Conservation (phyloP, 2,329 filamentous ascomycete genomes). For the Hypoxylon sp. region DNA sequence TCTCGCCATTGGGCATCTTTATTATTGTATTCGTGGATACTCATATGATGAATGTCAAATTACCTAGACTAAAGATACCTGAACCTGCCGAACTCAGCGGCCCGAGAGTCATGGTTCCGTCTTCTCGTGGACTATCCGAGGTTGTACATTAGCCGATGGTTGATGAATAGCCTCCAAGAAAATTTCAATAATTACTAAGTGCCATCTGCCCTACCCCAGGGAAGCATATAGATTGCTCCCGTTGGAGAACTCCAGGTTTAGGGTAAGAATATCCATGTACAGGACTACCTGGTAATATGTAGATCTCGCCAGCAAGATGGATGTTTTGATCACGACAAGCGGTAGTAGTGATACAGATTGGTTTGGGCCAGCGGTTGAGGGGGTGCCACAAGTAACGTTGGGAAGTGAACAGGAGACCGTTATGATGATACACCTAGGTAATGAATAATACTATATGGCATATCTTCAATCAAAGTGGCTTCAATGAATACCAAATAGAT, state of each 20-base stretch:
- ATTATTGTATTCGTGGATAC: background rate
- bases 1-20: background rate
- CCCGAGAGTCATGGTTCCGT: constrained; percentile 4
- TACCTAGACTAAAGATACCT: constrained; percentile 20
- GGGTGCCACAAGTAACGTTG: too few relatives aligned
- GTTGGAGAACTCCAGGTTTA: background rate
- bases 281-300: background rate
- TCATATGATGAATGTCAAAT: constrained; percentile 7
- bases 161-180: background rate
- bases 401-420: too few relatives aligned
- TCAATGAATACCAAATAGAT: background rate
- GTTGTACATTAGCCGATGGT: background rate
- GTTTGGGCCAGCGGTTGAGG: too few relatives aligned
- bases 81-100: constrained; percentile 14
- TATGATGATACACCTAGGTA: too few relatives aligned
- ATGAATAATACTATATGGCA: too few relatives aligned
- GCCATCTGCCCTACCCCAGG: background rate
- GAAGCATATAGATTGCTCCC: background rate
- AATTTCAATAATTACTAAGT: background rate
- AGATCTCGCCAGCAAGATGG: background rate
- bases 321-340: background rate
- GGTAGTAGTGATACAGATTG: background rate
- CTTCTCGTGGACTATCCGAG: background rate
- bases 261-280: background rate
- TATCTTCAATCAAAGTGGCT: too few relatives aligned